Percentiles rank a stretch among this genome's conserved stretches.
Evolutionary conservation across 495 filamentous ascomycete genomes (phyloP).

Genomic region (Ramalina intermedia): DNA sequence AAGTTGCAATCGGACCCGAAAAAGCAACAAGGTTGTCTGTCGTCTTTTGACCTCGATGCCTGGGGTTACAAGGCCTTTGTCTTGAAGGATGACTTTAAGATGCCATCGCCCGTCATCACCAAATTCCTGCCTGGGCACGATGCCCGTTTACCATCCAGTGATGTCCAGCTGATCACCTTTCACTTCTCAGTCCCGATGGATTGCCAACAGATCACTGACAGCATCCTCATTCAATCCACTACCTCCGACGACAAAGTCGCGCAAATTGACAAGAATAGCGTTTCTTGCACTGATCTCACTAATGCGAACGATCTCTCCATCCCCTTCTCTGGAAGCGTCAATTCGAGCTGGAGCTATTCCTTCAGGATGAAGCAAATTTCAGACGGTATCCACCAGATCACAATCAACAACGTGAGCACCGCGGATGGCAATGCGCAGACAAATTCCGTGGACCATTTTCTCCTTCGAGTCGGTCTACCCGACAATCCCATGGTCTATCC

Average conservation of each 20-base stretch:
- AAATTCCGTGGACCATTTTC: constrained; percentile 36
- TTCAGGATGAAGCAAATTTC: constrained; percentile 43
- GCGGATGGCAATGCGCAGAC: constrained; percentile 25
- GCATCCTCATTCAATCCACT: constrained; percentile 39
- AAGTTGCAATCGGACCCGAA: constrained; percentile 25
- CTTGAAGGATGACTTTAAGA: constrained; percentile 32
- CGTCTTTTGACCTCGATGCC: constrained; percentile 34
- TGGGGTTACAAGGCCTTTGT: constrained; percentile 55
- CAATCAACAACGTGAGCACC: constrained; percentile 39
- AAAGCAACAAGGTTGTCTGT: constrained; percentile 39
- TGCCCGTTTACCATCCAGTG: constrained; percentile 36
- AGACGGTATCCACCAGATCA: constrained; percentile 51
- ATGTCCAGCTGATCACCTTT: constrained; percentile 33
- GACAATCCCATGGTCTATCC: constrained; percentile 51
- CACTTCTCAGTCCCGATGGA: constrained; percentile 52
- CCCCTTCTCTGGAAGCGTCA: constrained; percentile 38
- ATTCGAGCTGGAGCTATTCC: constrained; percentile 38
- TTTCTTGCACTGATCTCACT: constrained; percentile 28
- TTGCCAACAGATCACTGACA: constrained; percentile 37
- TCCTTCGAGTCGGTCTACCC: constrained; percentile 38
- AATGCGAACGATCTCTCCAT: constrained; percentile 14
- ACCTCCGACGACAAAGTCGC: constrained; percentile 30
- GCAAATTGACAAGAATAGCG: constrained; percentile 25
- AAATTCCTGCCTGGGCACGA: constrained; percentile 53
- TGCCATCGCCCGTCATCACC: constrained; percentile 51